A percentile compares a stretch with the other conserved stretches of the same genome.
These are phyloP conservation scores for Ophiosphaerella herpotricha DNA, from an alignment of 2,329 filamentous ascomycete species.

Conservation along the genomic window DNA sequence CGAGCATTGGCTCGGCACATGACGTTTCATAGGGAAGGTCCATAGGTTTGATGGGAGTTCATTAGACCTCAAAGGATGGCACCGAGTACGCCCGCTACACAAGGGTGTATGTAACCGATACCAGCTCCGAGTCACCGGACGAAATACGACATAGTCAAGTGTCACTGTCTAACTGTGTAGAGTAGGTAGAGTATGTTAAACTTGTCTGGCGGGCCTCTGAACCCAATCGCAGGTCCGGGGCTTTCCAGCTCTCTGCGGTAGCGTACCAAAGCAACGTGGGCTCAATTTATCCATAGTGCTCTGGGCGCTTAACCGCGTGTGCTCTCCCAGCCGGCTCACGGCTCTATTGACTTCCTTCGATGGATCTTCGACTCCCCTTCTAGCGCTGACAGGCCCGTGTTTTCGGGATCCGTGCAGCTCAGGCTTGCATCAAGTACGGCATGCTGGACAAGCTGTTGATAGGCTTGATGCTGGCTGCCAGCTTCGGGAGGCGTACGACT, in stretches of 20 bases:
- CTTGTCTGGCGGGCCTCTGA: not conserved
- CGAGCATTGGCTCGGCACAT: not conserved
- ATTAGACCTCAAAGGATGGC: not conserved
- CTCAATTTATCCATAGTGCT: slow-evolving; percentile 16
- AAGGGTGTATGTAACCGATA: not conserved
- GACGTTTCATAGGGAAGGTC: not conserved
- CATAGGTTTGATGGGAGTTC: not conserved
- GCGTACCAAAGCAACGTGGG: slow-evolving; percentile 15
- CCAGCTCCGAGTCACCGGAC: slow-evolving; percentile 8
- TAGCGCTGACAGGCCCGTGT: slow-evolving; percentile 22
- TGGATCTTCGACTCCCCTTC: slow-evolving; percentile 23
- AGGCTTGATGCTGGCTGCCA: not conserved
- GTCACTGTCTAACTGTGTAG: not conserved
- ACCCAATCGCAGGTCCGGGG: slow-evolving; percentile 4
- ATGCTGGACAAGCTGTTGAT: not conserved
- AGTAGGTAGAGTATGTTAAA: not conserved
- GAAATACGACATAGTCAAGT: not conserved
- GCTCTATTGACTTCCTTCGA: slow-evolving; percentile 13
- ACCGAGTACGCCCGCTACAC: slow-evolving; percentile 5
- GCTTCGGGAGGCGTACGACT: not conserved
- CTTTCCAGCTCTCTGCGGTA: slow-evolving; percentile 5
- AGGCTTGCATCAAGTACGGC: not conserved
- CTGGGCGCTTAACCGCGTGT: slow-evolving; percentile 7
- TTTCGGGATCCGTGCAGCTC: slow-evolving; percentile 18
- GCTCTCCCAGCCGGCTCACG: slow-evolving; percentile 5